phyloP scores from a whole-genome alignment of 208 protist species.

The Entamoeba dispar region DNA sequence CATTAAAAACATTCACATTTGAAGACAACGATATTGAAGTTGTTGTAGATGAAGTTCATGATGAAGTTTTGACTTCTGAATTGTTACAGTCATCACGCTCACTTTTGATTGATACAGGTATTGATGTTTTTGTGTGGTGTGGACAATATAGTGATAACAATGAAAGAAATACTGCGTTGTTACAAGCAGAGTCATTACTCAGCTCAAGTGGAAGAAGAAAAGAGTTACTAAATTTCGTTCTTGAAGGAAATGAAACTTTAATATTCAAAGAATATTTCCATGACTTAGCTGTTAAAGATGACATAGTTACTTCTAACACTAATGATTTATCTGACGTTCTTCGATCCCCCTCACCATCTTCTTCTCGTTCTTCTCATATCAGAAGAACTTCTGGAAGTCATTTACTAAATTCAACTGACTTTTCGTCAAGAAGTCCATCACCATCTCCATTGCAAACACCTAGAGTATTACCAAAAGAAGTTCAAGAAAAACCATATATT shows the following conservation, averaged over 20 bases:
- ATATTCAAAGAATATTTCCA: background rate
- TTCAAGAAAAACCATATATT: too few species aligned
- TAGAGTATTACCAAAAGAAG: too few species aligned
- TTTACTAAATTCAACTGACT: too few species aligned
- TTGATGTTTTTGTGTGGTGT: background rate
- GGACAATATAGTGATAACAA: background rate
- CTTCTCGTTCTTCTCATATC: background rate
- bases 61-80: background rate
- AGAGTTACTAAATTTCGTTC: background rate
- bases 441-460: background rate
- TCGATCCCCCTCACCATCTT: background rate
- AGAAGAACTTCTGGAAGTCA: background rate
- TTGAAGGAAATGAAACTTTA: background rate
- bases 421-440: background rate
- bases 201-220: background rate
- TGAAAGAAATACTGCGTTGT: background rate
- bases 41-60: background rate
- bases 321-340: background rate
- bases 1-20: background rate
- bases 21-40: background rate
- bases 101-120: background rate
- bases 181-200: background rate
- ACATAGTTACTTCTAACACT: background rate
- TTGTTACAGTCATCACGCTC: background rate
- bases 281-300: background rate